These are phyloP conservation scores for Fusarium sp. DNA, from an alignment of 2,329 filamentous ascomycete species.

Conservation along the genomic window DNA sequence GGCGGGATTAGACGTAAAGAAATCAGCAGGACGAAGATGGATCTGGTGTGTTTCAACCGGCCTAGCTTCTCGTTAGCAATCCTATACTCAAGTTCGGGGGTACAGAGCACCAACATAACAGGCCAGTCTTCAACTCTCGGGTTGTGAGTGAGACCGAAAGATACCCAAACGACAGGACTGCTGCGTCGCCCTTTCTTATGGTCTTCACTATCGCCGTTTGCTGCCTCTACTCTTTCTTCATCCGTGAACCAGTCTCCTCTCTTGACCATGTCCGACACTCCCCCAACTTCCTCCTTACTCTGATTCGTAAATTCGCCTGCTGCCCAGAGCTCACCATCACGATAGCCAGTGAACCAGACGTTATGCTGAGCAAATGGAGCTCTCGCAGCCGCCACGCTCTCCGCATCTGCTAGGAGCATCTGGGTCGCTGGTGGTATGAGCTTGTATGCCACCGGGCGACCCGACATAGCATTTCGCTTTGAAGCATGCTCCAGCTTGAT, in stretches of 20 bases:
- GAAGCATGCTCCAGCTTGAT: slow-evolving; percentile 62
- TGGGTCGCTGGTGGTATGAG: slow-evolving; percentile 60
- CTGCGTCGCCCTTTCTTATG: slow-evolving; percentile 44
- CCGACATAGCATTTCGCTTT: slow-evolving; percentile 60
- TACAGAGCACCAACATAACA: slow-evolving; percentile 58
- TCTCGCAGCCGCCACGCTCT: slow-evolving; percentile 57
- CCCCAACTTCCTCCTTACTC: slow-evolving; percentile 58
- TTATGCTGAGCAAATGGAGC: slow-evolving; percentile 60
- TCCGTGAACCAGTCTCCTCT: slow-evolving; percentile 61
- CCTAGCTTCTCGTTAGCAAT: slow-evolving; percentile 2
- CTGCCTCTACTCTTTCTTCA: slow-evolving; percentile 19
- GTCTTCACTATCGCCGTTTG: not conserved
- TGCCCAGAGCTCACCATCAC: slow-evolving; percentile 63
- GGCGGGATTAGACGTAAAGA: slow-evolving; percentile 61
- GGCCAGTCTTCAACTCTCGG: slow-evolving; percentile 63
- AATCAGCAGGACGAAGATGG: slow-evolving; percentile 54
- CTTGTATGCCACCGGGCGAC: slow-evolving; percentile 64
- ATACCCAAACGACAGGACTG: slow-evolving; percentile 59
- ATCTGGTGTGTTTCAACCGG: slow-evolving; percentile 28
- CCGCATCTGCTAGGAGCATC: slow-evolving; percentile 59
- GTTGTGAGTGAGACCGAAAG: slow-evolving; percentile 62
- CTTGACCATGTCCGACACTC: slow-evolving; percentile 60
- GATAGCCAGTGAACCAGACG: slow-evolving; percentile 62
- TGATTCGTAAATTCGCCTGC: slow-evolving; percentile 65
- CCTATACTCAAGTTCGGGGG: not conserved